Conservation (phyloP, 805 yeast species). For the Middelhovenomyces tepae region DNA sequence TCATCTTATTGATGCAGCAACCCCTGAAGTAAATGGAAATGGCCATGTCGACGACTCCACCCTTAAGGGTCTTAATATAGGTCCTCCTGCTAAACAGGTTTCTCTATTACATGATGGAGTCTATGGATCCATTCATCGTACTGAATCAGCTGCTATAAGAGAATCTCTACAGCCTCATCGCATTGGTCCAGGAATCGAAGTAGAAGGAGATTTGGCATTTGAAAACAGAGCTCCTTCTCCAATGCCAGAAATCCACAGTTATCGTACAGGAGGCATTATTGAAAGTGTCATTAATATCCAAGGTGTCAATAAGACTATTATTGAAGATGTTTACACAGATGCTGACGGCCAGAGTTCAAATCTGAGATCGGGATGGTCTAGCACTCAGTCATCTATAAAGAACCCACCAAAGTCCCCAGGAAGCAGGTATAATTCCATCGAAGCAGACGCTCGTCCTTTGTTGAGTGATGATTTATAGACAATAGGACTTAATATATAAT, state of each 20-base stretch:
- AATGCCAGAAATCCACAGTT: conserved; percentile 21
- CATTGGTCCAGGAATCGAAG: conserved; percentile 4
- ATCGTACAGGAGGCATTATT: conserved; percentile 51
- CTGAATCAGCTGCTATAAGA: conserved; percentile 17
- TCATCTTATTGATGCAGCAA: no score
- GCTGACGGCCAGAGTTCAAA: conserved; percentile 2
- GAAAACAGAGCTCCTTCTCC: conserved; percentile 12
- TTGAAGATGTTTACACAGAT: conserved; percentile 40
- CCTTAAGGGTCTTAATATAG: neutral
- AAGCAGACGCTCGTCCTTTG: no score
- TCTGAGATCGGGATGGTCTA: no score
- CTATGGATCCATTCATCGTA: conserved; percentile 16
- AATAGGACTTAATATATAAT: no score
- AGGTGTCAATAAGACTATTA: conserved; percentile 80
- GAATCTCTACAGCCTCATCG: conserved; percentile 11
- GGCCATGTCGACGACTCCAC: no score
- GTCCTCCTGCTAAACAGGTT: neutral
- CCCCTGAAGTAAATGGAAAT: no score
- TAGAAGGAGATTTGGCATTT: conserved; percentile 10
- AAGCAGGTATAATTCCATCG: no score
- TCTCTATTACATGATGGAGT: conserved; percentile 1
- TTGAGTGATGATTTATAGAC: no score
- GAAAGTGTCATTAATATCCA: conserved; percentile 77
- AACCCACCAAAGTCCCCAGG: no score
- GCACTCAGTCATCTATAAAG: no score